phyloP scores from a whole-genome alignment of 441 rosid species.

The Euphorbia corollata region DNA sequence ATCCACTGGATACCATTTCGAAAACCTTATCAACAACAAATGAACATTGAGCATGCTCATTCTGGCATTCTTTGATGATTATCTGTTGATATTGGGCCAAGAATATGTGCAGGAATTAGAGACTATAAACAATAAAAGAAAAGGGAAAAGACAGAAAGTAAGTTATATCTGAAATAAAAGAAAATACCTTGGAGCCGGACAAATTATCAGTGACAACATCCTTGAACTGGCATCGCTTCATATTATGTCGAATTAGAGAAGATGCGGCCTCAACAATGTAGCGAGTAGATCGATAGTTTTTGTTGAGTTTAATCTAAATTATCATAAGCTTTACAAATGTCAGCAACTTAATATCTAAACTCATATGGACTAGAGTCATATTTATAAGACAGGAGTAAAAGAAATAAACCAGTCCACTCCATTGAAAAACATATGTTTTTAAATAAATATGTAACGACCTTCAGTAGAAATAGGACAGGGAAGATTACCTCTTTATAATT shows the following conservation, averaged over 20 bases:
- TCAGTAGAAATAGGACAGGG: constrained; percentile 15
- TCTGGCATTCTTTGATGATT: constrained; percentile 74
- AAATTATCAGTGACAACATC: constrained; percentile 71
- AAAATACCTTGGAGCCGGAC: constrained; percentile 75
- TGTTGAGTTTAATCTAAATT: constrained; percentile 68
- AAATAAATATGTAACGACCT: constrained; percentile 9
- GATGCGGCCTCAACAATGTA: constrained; percentile 91
- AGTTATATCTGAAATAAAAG: neutral
- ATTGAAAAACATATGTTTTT: constrained; percentile 6
- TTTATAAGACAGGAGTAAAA: neutral
- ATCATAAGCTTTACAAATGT: neutral
- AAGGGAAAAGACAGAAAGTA: neutral
- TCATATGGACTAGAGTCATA: neutral
- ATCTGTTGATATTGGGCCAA: constrained; percentile 39
- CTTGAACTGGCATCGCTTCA: constrained; percentile 55
- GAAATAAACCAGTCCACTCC: neutral
- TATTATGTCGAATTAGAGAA: constrained; percentile 68
- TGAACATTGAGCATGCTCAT: constrained; percentile 79
- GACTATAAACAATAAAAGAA: constrained; percentile 2
- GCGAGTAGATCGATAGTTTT: constrained; percentile 82
- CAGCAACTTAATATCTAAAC: neutral
- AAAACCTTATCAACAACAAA: constrained; percentile 82
- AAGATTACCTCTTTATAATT: constrained; percentile 66
- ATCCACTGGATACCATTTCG: constrained; percentile 43
- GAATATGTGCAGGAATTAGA: constrained; percentile 21